phyloP scores from a whole-genome alignment of 2,329 filamentous ascomycete genomes.

The Scedosporium apiospermum region DNA sequence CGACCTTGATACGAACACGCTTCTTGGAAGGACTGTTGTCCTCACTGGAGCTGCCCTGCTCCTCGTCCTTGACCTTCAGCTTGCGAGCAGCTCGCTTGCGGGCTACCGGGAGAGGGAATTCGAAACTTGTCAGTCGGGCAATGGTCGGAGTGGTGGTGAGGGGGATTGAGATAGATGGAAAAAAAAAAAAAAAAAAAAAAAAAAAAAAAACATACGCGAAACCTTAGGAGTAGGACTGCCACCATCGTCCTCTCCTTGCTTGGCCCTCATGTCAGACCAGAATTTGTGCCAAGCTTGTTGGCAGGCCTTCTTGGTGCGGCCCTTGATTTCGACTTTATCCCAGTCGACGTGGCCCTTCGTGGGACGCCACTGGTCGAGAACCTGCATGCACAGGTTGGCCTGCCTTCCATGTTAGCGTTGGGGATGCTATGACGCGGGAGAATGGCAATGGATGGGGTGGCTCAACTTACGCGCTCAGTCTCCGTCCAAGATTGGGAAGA shows the following conservation, averaged over 20 bases:
- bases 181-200: too few species aligned
- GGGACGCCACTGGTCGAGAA: slow-evolving; percentile 3
- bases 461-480: not conserved
- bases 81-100: not conserved
- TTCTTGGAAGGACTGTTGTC: not conserved
- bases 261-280: not conserved
- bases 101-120: not conserved
- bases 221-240: not conserved
- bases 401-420: not conserved
- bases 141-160: too few species aligned
- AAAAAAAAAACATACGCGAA: too few species aligned
- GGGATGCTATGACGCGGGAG: not conserved
- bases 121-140: not conserved
- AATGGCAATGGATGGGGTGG: not conserved
- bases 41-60: not conserved
- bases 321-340: slow-evolving; percentile 3
- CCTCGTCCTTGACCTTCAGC: slow-evolving; percentile 10
- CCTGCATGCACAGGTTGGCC: not conserved
- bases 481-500: not conserved
- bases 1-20: not conserved
- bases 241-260: not conserved
- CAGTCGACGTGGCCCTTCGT: slow-evolving; percentile 3
- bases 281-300: slow-evolving; percentile 5
- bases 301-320: slow-evolving; percentile 5
- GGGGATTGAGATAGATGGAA: too few species aligned